A percentile compares a stretch with the other conserved stretches of the same genome.
phyloP scores from a whole-genome alignment of 768 basidiomycete species.

The Sarcodon sp. region DNA sequence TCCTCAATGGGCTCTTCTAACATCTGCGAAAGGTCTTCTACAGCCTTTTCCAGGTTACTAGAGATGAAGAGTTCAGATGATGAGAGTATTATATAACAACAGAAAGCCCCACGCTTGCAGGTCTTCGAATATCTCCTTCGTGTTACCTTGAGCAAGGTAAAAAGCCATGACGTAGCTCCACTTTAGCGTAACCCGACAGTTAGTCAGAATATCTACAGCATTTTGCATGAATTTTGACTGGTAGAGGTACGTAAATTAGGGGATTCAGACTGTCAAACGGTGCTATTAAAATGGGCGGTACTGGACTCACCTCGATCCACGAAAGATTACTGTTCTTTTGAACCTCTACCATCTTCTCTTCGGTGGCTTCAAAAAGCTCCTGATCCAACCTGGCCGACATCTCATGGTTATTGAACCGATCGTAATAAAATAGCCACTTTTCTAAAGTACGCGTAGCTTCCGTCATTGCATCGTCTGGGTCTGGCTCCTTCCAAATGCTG shows the following conservation, averaged over 20 bases:
- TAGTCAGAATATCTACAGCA: slow-evolving; percentile 85
- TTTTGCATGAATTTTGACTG: slow-evolving; percentile 88
- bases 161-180: slow-evolving; percentile 99
- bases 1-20: slow-evolving; percentile 87
- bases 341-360: slow-evolving; percentile 99
- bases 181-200: slow-evolving; percentile 90
- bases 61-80: slow-evolving; percentile 3
- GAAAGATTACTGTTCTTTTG: slow-evolving; percentile 84
- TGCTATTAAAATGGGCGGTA: background rate
- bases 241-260: too few relatives aligned
- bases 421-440: slow-evolving; percentile 59
- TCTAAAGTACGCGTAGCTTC: slow-evolving; percentile 20
- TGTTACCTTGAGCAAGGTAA: slow-evolving; percentile 81
- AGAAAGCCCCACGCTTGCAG: slow-evolving; percentile 53
- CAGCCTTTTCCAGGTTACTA: slow-evolving; percentile 88
- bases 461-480: slow-evolving; percentile 34
- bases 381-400: slow-evolving; percentile 95
- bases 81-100: background rate
- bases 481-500: slow-evolving; percentile 53
- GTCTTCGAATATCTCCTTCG: slow-evolving; percentile 94
- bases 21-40: slow-evolving; percentile 88
- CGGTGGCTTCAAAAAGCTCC: slow-evolving; percentile 87
- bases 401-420: slow-evolving; percentile 99
- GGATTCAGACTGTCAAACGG: background rate
- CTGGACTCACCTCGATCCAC: slow-evolving; percentile 81